Conservation (phyloP, 139 green algal genomes). For the Chlamydomonas asymmetrica region DNA sequence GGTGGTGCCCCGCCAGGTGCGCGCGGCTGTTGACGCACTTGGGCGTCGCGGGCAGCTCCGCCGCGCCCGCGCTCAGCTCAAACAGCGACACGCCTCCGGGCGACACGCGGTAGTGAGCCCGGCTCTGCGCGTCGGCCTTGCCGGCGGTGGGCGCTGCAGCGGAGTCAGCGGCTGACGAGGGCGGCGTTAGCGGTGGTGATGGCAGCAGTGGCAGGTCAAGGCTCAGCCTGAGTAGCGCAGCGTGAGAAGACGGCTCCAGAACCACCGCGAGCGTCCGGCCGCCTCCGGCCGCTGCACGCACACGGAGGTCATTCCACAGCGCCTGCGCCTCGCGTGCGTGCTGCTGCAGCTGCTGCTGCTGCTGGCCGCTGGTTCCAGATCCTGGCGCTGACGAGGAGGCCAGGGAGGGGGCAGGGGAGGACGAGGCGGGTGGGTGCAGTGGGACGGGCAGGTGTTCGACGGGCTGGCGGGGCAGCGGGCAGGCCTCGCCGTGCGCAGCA, state of each 20-base stretch:
- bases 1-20: conserved; percentile 2
- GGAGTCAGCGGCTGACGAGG: neutral
- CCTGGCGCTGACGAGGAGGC: neutral
- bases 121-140: neutral
- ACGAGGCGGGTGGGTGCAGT: neutral
- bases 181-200: neutral
- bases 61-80: conserved; percentile 7
- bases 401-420: neutral
- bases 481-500: neutral
- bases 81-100: conserved; percentile 16
- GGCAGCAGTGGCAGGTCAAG: neutral
- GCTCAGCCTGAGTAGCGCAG: no score
- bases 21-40: conserved; percentile 29
- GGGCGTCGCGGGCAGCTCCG: neutral
- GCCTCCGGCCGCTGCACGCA: neutral
- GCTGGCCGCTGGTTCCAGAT: neutral
- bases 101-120: neutral
- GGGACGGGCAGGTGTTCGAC: neutral
- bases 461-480: neutral
- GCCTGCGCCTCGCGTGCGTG: neutral
- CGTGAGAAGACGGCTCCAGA: no score
- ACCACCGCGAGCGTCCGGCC: no score
- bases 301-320: neutral
- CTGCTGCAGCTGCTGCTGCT: neutral
- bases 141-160: neutral